Conservation (phyloP, 1,284 basidiomycete genomes). For the Tylopilus sp. region DNA sequence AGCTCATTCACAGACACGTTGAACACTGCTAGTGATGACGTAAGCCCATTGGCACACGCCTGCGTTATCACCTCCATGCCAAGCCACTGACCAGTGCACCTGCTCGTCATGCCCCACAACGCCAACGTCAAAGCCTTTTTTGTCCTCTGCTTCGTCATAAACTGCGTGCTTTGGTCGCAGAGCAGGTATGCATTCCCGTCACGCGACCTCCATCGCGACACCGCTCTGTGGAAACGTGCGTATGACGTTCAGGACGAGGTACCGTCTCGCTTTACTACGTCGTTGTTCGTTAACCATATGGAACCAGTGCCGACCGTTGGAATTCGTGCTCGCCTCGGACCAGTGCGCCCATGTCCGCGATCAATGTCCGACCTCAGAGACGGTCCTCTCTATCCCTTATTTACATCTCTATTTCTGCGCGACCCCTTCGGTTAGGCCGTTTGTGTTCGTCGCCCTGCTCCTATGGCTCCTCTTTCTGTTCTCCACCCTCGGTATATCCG, state of each 20-base stretch:
- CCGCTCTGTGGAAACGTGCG: conserved; percentile 20
- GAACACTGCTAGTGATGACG: conserved; percentile 10
- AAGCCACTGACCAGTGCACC: too few relatives aligned
- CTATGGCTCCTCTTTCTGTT: conserved; percentile 89
- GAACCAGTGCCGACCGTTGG: conserved; percentile 69
- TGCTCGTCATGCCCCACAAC: conserved; percentile 49
- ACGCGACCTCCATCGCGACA: conserved; percentile 14
- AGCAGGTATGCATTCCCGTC: conserved; percentile 61
- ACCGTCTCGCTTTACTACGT: background rate
- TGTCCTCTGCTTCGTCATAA: conserved; percentile 60
- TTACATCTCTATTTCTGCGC: conserved; percentile 78
- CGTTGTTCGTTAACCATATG: conserved; percentile 1
- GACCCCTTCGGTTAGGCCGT: conserved; percentile 59
- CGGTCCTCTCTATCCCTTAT: conserved; percentile 78
- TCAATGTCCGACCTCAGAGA: conserved; percentile 65
- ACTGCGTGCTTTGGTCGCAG: conserved; percentile 74
- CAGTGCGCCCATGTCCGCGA: conserved; percentile 75
- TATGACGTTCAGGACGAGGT: conserved; percentile 21
- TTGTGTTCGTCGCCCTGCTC: conserved; percentile 71
- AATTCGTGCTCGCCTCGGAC: conserved; percentile 56
- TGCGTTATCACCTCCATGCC: too few relatives aligned
- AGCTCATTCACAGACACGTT: background rate
- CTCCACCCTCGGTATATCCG: conserved; percentile 91
- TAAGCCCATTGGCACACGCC: background rate
- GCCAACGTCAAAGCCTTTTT: conserved; percentile 62